Evolutionary conservation across 2,329 filamentous ascomycete species (phyloP).

Genomic region (Penicillium sp.): DNA sequence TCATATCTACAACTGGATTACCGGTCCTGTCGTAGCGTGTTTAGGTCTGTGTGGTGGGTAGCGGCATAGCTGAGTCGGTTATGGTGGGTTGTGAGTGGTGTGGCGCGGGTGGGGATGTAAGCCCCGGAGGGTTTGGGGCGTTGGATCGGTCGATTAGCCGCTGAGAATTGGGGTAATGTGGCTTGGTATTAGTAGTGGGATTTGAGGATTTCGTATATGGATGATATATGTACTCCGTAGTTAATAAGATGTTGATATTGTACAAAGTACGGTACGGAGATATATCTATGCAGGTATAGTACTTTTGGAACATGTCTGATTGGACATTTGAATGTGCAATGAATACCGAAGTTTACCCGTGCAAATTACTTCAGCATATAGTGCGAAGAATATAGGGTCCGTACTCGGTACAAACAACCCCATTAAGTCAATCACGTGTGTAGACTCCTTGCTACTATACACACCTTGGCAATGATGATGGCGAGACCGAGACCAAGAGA

Average conservation of each 20-base stretch:
- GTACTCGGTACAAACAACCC: too few relatives aligned
- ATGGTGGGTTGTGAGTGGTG: constrained; percentile 5
- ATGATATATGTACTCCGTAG: too few relatives aligned
- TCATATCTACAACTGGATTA: neutral
- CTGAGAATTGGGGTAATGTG: neutral
- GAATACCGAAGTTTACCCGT: neutral
- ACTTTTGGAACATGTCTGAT: neutral
- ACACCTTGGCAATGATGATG: neutral
- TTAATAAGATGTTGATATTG: too few relatives aligned
- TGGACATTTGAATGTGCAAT: neutral
- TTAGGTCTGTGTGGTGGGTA: neutral
- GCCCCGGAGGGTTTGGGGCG: constrained; percentile 3
- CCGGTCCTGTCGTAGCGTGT: neutral
- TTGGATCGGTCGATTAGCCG: constrained; percentile 10
- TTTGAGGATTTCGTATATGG: neutral
- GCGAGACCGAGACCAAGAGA: neutral
- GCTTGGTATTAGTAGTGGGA: neutral
- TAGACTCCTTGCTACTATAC: too few relatives aligned
- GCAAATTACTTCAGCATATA: neutral
- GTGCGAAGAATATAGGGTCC: too few relatives aligned
- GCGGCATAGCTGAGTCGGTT: neutral
- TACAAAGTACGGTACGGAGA: neutral
- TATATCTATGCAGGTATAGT: neutral
- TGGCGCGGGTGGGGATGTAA: constrained; percentile 3
- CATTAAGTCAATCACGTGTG: too few relatives aligned